Base-by-base conservation (phyloP, 352 stramenopile species). In the Pythium biforme region DNA sequence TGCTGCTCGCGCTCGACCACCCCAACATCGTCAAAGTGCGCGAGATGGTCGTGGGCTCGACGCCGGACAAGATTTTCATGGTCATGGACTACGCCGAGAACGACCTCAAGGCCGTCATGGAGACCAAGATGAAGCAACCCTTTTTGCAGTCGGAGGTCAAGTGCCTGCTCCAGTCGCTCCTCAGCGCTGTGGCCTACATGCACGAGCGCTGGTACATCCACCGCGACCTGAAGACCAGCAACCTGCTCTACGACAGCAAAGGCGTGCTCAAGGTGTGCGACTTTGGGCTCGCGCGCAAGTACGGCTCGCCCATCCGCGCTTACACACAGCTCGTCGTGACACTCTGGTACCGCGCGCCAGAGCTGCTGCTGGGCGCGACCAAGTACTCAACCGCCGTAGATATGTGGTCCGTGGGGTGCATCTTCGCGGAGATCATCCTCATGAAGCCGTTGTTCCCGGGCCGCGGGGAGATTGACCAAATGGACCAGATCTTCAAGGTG, bases 141-240 rank as follows among this genome's bases (percentile, higher is more conserved):
- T 92, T 92, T 65, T 68, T 95, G 15, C 83, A 93, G 50, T 87
- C 81, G 39, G 87, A 99, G 74, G 83, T 98, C 45, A 99, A 99
- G 74, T 91, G 81, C 56, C 83, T 99, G 26, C 75, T 99, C 68
- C 69, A 90, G 63, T 96, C 97, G 63, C 81, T 99, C 33, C 70
- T 99, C 1, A 81, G 76, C 31, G 96, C 86, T 7, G 55, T 95
- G 39, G 79, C 73, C 12, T 89, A 92, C 71, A 98, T 99, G 76
- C 97, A 99, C 71, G 69, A 83, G 29, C 79, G 85, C 23, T 98
- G 92, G 79, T 92, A 86, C 66, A 87, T 99, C 31, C 97, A 99
- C 72, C 89, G 97, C 17, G 97, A 99, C 67, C 83, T 99, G 61
- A 99, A 99, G 81, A 98, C 96, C n/a, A 96, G 77, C 59, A 99